phyloP scores from a whole-genome alignment of 1,284 basidiomycete genomes.

The Porodaedalea pini region DNA sequence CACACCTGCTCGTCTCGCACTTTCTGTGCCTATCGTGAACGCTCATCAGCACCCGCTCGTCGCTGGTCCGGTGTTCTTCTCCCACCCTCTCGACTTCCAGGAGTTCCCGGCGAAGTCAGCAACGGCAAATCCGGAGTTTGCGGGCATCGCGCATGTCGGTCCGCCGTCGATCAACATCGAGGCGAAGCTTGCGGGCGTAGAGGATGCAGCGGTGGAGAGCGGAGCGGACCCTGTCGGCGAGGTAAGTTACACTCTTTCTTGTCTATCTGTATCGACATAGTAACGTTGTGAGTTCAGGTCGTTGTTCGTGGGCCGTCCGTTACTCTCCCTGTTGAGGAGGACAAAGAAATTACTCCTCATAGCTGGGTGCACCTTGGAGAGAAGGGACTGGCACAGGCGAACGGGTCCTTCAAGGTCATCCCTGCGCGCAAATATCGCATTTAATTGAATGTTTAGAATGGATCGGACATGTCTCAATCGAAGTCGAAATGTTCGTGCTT shows the following conservation, averaged over 20 bases:
- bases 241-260: conserved; percentile 42
- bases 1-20: conserved; percentile 59
- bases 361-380: conserved; percentile 50
- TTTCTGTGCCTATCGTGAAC: conserved; percentile 69
- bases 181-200: conserved; percentile 59
- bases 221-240: conserved; percentile 56
- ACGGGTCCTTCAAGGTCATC: conserved; percentile 54
- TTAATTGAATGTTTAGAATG: not conserved
- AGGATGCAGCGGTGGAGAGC: conserved; percentile 57
- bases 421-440: conserved; percentile 3
- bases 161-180: conserved; percentile 74
- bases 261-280: conserved; percentile 27
- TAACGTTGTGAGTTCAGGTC: conserved; percentile 32
- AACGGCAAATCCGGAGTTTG: conserved; percentile 29
- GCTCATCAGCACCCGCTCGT: conserved; percentile 56
- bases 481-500: not conserved
- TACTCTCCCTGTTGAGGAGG: conserved; percentile 44
- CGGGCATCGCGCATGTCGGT: conserved; percentile 54
- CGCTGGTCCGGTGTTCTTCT: conserved; percentile 66
- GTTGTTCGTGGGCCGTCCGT: conserved; percentile 46
- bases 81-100: conserved; percentile 74
- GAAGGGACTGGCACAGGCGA: conserved; percentile 50
- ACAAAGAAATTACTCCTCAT: conserved; percentile 41
- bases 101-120: conserved; percentile 42
- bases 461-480: not conserved